Evolutionary conservation across 768 basidiomycete genomes (phyloP), one percentile per base, ranked within the genome.

Genomic region (Auriscalpium orientale): DNA sequence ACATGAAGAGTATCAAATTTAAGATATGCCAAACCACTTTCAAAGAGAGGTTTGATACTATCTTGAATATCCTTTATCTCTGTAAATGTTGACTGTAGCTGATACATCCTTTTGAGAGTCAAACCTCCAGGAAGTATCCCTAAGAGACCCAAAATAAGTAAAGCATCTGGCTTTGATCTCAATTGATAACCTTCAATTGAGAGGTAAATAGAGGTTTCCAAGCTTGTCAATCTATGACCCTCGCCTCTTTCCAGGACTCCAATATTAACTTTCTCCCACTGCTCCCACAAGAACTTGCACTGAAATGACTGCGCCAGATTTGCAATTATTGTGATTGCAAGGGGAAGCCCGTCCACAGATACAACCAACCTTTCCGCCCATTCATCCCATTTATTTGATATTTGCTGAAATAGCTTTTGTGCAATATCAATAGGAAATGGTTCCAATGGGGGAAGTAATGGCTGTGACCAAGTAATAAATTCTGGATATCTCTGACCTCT

Each of bases 321-420:
- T n/a, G 56, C 51, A 35, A 57, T 18, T 8, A 57, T n/a, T 1
- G 18, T 53, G 15, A 57, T 51, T 3, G 56, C 51, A 20, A 57
- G 54, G 16, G 54, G 54, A 16, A 55, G 43, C 35, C 21, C n/a
- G 33, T 55, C 54, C 3, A 55, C 54, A 4, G 54, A 46, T 10
- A 11, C 20, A 5, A 55, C 38, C n/a, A 55, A 47, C 36, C 47
- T 10, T 47, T 35, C 38, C 10, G 54, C n/a, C 28, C 22, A 49
- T 36, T 12, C 37, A 28, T 55, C 54, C n/a, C 8, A 38, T 33
- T 49, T 28, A 18, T 37, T 37, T 16, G 54, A 4, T 16, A 55
- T 49, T 28, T 21, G 35, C 15, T 20, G 3, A 35, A 43, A 55
- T 28, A 38, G 34, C 37, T 18, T 22, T 12, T 49, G 28, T 21